Conservation (phyloP, 495 filamentous ascomycete genomes). For the Alectoria sarmentosa region DNA sequence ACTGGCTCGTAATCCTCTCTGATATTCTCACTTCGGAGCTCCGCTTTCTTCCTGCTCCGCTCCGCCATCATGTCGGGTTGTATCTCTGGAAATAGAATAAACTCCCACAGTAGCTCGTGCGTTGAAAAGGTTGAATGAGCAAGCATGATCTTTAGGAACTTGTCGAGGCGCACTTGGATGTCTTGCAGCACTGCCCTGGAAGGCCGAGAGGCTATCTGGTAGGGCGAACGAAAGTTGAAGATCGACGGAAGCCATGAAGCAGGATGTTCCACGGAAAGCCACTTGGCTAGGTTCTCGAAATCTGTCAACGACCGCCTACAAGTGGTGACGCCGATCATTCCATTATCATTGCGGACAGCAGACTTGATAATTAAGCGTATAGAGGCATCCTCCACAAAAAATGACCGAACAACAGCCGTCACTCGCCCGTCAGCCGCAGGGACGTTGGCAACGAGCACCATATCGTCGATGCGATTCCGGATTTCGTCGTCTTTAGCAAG, state of each 20-base stretch:
- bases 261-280: slow-evolving; percentile 87
- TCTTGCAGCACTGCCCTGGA: slow-evolving; percentile 81
- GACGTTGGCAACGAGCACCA: slow-evolving; percentile 71
- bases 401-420: slow-evolving; percentile 91
- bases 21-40: slow-evolving; percentile 72
- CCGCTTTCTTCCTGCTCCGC: slow-evolving; percentile 77
- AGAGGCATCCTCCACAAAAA: slow-evolving; percentile 94
- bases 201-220: slow-evolving; percentile 86
- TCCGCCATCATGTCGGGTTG: slow-evolving; percentile 86
- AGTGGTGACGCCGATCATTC: slow-evolving; percentile 64
- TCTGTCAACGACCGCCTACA: slow-evolving; percentile 84
- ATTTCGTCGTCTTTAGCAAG: slow-evolving; percentile 98
- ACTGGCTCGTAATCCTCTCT: slow-evolving; percentile 80
- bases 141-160: slow-evolving; percentile 77
- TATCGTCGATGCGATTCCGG: slow-evolving; percentile 89
- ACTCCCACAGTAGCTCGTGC: slow-evolving; percentile 98
- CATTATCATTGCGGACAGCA: slow-evolving; percentile 58
- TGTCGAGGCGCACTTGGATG: slow-evolving; percentile 79
- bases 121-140: slow-evolving; percentile 90
- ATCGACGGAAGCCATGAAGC: slow-evolving; percentile 88
- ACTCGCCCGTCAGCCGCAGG: slow-evolving; percentile 69
- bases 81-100: slow-evolving; percentile 93
- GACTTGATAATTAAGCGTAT: slow-evolving; percentile 92
- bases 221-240: slow-evolving; percentile 73
- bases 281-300: slow-evolving; percentile 83